These are phyloP conservation scores for Fusarium tupiense DNA, from an alignment of 2,329 filamentous ascomycete genomes.

Conservation along the genomic window DNA sequence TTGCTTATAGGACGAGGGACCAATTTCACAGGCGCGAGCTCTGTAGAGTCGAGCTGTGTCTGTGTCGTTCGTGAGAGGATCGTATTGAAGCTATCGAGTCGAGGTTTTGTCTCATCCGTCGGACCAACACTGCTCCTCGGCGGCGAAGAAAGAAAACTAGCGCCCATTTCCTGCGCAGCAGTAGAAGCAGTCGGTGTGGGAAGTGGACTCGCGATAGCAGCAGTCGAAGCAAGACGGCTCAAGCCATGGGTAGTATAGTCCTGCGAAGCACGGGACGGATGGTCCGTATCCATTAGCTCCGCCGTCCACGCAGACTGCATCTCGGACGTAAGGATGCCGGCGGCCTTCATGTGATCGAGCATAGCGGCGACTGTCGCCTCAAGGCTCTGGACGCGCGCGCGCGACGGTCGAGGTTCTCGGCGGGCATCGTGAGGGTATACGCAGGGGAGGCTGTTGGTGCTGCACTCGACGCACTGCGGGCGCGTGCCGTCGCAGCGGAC, in stretches of 20 bases:
- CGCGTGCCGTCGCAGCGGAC: constrained; percentile 49
- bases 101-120: constrained; percentile 39
- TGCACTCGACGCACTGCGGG: constrained; percentile 47
- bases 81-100: constrained; percentile 38
- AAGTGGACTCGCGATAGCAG: constrained; percentile 43
- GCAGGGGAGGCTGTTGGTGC: constrained; percentile 42
- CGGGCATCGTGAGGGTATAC: constrained; percentile 49
- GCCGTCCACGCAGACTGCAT: constrained; percentile 43
- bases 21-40: constrained; percentile 30
- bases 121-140: constrained; percentile 43
- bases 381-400: constrained; percentile 45
- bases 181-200: constrained; percentile 42
- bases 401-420: constrained; percentile 46
- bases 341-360: constrained; percentile 48
- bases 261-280: constrained; percentile 30
- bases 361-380: constrained; percentile 45
- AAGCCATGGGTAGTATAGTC: constrained; percentile 43
- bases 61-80: constrained; percentile 35
- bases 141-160: constrained; percentile 42
- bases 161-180: constrained; percentile 41
- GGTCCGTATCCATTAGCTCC: constrained; percentile 41
- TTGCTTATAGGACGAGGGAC: constrained; percentile 42
- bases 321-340: constrained; percentile 42
- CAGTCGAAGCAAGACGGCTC: constrained; percentile 44
- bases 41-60: constrained; percentile 18